Evolutionary conservation across 2,329 filamentous ascomycete genomes (phyloP), one percentile per base, ranked within the genome.

Genomic region (Colletotrichum sp.): DNA sequence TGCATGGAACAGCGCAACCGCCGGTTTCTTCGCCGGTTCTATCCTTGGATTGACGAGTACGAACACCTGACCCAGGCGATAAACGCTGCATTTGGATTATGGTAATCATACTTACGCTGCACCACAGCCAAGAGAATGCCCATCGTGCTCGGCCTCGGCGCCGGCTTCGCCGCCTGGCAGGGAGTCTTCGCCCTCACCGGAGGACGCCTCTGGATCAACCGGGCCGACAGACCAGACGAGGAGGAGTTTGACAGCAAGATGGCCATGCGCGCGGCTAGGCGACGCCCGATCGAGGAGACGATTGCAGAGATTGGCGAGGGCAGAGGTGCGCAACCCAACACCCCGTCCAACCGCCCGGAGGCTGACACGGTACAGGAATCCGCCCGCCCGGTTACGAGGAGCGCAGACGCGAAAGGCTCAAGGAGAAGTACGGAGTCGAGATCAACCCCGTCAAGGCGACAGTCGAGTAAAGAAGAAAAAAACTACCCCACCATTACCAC

Each of bases 381-480:
- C 90, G 93, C 80, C 94, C 91, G 55, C 93, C 94, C 19, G 95
- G 95, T 68, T 98, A 97, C 83, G 94, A 95, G 80, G 95, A 98
- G 89, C 90, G 96, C 85, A 93, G 96, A 85, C 92, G 92, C 79
- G 89, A 96, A 87, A 91, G 95, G 80, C 90, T 98, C 85, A 93
- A 95, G 90, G 93, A 95, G 86, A 95, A 93, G 85, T 98, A 98
- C 82, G 95, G 96, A 75, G 92, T 98, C 82, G 95, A 98, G 79
- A 93, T 98, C 82, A 91, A 93, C 82, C 90, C 92, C 71, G 91
- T 93, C 79, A 90, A 85, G 74, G 88, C 90, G 59, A 87, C 86
- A 64, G 84, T 86, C 78, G 87, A 91, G 78, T 84, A 81, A 77
- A 81, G 32, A 62, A 52, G 71, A 65, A 72, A 66, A 77, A 34